These are phyloP conservation scores for Porcisia hertigi DNA, from an alignment of 208 protist species.

Conservation along the genomic window DNA sequence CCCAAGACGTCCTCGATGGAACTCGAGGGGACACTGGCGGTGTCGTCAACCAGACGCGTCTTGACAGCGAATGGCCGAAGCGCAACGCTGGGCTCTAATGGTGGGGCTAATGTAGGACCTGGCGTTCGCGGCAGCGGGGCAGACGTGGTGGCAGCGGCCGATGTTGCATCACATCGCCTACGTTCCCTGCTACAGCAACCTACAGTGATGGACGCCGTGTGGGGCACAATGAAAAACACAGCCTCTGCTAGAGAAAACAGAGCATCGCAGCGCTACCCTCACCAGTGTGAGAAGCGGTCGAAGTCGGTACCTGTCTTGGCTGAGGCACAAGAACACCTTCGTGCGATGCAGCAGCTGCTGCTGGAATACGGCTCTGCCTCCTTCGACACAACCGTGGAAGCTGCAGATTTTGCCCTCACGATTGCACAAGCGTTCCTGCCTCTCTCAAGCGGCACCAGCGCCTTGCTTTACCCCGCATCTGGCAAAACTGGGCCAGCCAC, in stretches of 20 bases:
- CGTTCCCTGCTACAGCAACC: conserved; percentile 15
- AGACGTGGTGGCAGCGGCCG: conserved; percentile 16
- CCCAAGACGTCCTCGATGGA: conserved; percentile 60
- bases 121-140: not conserved
- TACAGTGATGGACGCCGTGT: conserved; percentile 30
- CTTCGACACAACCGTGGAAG: conserved; percentile 58
- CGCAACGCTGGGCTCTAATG: not conserved
- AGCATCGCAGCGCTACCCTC: not conserved
- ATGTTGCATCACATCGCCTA: conserved; percentile 26
- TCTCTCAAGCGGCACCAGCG: conserved; percentile 12
- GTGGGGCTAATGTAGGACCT: not conserved
- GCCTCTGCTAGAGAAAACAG: not conserved
- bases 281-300: conserved; percentile 9
- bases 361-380: conserved; percentile 47
- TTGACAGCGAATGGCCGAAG: conserved; percentile 17
- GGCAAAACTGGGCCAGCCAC: not conserved
- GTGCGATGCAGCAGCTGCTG: conserved; percentile 28
- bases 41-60: conserved; percentile 62
- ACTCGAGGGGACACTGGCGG: conserved; percentile 58
- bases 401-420: conserved; percentile 51
- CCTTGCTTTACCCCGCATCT: not conserved
- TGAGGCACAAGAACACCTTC: conserved; percentile 14
- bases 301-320: not conserved
- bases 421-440: conserved; percentile 63
- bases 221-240: conserved; percentile 15